Percentiles rank a stretch among this genome's conserved stretches.
Evolutionary conservation across 345 rosid species (phyloP).

Genomic region (Eucalyptus camaldulensis): DNA sequence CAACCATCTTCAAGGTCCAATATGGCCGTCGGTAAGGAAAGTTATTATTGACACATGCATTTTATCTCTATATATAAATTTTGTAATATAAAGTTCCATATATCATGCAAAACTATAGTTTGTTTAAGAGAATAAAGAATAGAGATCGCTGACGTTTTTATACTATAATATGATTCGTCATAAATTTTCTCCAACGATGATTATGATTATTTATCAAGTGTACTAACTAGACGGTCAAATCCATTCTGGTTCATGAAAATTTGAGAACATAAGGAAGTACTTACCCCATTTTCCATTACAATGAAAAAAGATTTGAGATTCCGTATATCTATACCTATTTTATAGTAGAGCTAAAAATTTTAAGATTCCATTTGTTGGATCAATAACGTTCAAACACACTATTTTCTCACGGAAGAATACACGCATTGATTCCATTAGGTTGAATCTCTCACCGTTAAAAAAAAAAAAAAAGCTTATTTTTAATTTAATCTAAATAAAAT

Average conservation of each 20-base stretch:
- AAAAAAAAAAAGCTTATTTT: no score
- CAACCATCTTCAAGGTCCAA: not conserved
- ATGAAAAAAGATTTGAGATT: not conserved
- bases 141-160: not conserved
- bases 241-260: not conserved
- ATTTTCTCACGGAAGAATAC: not conserved
- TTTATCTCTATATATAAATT: not conserved
- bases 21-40: not conserved
- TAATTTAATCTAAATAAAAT: no score
- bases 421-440: not conserved
- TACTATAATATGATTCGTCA: not conserved
- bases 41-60: not conserved
- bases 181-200: not conserved
- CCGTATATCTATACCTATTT: no score
- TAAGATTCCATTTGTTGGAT: no score
- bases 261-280: not conserved
- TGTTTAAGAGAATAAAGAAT: not conserved
- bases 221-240: not conserved
- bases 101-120: not conserved
- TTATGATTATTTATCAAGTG: not conserved
- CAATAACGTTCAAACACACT: no score
- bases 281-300: not conserved
- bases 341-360: no score
- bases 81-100: not conserved
- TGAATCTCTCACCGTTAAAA: not conserved